Conservation (phyloP, 1,139 yeast genomes). For the Meyerozyma carpophila region DNA sequence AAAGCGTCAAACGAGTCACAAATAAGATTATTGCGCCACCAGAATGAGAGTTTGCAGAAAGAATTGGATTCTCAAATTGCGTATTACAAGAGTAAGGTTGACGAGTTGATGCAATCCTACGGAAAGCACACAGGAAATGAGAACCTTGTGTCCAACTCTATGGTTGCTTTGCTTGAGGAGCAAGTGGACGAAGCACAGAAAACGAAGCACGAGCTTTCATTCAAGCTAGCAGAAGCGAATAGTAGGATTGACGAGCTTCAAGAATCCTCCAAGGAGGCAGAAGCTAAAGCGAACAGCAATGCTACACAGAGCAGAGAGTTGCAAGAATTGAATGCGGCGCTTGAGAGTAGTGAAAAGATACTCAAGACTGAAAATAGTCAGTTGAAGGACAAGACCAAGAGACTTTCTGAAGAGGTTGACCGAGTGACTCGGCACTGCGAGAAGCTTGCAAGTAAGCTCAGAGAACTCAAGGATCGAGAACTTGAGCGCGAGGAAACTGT, state of each 20-base stretch:
- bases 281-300: constrained; percentile 6
- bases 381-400: constrained; percentile 17
- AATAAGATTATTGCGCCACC: constrained; percentile 29
- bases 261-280: constrained; percentile 8
- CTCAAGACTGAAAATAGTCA: constrained; percentile 16
- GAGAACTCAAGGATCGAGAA: constrained; percentile 13
- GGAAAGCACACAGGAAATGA: constrained; percentile 4
- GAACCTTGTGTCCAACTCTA: constrained; percentile 7
- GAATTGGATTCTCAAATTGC: constrained; percentile 27
- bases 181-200: constrained; percentile 29
- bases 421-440: constrained; percentile 25
- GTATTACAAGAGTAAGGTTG: constrained; percentile 21
- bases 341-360: constrained; percentile 13
- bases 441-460: constrained; percentile 25
- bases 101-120: constrained; percentile 5
- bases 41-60: constrained; percentile 27
- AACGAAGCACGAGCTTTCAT: constrained; percentile 17
- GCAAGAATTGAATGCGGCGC: constrained; percentile 8
- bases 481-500: background rate
- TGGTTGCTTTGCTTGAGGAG: constrained; percentile 26
- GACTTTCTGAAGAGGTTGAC: constrained; percentile 19
- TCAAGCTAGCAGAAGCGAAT: constrained; percentile 15
- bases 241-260: constrained; percentile 8
- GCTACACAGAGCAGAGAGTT: constrained; percentile 5
- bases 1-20: constrained; percentile 30